Conservation (phyloP, 2,329 filamentous ascomycete genomes). For the Mycosphaerella sp. region DNA sequence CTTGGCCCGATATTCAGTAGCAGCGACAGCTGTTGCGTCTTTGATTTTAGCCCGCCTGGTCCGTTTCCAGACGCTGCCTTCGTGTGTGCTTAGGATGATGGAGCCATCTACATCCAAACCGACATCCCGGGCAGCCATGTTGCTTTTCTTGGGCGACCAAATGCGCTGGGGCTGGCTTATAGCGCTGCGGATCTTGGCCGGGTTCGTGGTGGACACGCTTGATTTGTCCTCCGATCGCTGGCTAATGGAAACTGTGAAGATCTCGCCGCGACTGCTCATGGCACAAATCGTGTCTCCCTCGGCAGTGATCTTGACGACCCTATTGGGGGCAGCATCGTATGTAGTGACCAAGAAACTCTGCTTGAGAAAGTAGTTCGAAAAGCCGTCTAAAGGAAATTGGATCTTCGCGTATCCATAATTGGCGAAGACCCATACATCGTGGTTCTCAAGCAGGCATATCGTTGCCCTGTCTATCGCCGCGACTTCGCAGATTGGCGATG, state of each 20-base stretch:
- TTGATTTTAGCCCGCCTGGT: conserved; percentile 78
- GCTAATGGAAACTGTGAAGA: conserved; percentile 77
- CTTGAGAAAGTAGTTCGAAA: conserved; percentile 62
- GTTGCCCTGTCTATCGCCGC: conserved; percentile 89
- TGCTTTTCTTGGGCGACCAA: conserved; percentile 81
- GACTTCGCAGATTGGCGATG: conserved; percentile 65
- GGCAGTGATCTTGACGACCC: conserved; percentile 69
- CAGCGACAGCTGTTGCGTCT: conserved; percentile 48
- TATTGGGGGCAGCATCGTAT: conserved; percentile 58
- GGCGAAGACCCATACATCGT: conserved; percentile 87
- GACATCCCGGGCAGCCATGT: conserved; percentile 77
- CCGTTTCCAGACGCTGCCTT: conserved; percentile 87
- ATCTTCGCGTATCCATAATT: conserved; percentile 94
- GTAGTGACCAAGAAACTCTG: conserved; percentile 59
- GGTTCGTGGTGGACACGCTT: conserved; percentile 77
- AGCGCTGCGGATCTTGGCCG: conserved; percentile 78
- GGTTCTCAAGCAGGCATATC: conserved; percentile 73
- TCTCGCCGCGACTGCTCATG: conserved; percentile 73
- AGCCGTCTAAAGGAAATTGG: conserved; percentile 70
- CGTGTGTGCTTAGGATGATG: conserved; percentile 86
- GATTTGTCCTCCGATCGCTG: conserved; percentile 57
- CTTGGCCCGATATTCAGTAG: conserved; percentile 59
- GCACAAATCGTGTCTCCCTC: conserved; percentile 91
- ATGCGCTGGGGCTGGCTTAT: conserved; percentile 72
- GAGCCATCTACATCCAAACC: conserved; percentile 88